These are phyloP conservation scores for Linum lewisii DNA, from an alignment of 345 rosid genomes.

Conservation along the genomic window DNA sequence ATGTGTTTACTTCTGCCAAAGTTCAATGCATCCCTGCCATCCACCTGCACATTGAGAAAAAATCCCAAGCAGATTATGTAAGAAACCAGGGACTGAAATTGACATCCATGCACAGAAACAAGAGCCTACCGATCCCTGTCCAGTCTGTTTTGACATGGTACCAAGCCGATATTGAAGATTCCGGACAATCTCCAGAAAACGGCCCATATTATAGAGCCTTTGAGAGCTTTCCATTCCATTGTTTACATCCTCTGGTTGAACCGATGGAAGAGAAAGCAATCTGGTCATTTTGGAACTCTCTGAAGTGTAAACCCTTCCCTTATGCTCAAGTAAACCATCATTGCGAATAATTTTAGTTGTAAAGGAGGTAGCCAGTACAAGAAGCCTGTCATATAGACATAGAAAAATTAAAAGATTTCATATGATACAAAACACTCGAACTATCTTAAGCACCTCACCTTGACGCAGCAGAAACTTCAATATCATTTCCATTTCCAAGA, in stretches of 20 bases:
- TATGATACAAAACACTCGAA: not conserved
- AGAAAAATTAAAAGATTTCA: constrained; percentile 7
- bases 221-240: constrained; percentile 32
- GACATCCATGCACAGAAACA: constrained; percentile 5
- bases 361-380: constrained; percentile 62
- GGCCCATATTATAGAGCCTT: constrained; percentile 71
- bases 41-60: constrained; percentile 42
- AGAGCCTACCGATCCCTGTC: constrained; percentile 51
- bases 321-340: constrained; percentile 55
- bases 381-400: constrained; percentile 55
- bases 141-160: constrained; percentile 57
- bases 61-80: constrained; percentile 5
- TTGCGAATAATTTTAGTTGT: constrained; percentile 74
- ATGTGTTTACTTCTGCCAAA: constrained; percentile 26
- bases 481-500: constrained; percentile 53
- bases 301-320: constrained; percentile 32
- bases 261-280: constrained; percentile 46
- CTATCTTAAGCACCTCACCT: constrained; percentile 38
- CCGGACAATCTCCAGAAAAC: constrained; percentile 72
- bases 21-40: constrained; percentile 33
- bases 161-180: constrained; percentile 58
- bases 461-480: constrained; percentile 70
- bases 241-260: constrained; percentile 27
- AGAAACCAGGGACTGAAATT: constrained; percentile 6
- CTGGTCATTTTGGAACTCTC: constrained; percentile 25